Conservation (phyloP, 179 eudicot genomes). For the Silene vulgaris region DNA sequence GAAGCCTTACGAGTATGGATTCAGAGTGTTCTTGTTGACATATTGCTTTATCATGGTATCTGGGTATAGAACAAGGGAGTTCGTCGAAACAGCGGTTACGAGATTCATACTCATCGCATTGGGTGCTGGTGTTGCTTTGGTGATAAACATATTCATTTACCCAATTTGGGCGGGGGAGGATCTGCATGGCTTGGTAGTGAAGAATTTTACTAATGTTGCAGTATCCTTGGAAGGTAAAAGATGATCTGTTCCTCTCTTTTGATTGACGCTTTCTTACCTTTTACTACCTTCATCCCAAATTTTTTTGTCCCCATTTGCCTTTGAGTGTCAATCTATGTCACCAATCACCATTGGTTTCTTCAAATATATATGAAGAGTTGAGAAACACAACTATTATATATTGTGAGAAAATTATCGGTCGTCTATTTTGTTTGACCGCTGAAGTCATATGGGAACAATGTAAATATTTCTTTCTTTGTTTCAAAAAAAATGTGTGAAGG, state of each 20-base stretch:
- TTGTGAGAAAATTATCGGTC: no score
- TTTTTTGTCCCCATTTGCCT: no score
- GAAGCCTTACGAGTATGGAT: conserved; percentile 94
- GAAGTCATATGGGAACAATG: no score
- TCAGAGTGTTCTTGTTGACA: conserved; percentile 77
- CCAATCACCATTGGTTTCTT: no score
- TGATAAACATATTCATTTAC: conserved; percentile 63
- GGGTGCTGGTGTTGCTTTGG: conserved; percentile 73
- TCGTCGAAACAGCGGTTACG: conserved; percentile 59
- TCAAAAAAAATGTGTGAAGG: no score
- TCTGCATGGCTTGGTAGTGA: conserved; percentile 72
- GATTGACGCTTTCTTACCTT: not conserved
- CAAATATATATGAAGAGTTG: no score
- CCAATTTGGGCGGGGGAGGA: conserved; percentile 99
- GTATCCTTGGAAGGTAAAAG: conserved; percentile 75
- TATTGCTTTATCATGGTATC: conserved; percentile 85
- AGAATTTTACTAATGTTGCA: conserved; percentile 75
- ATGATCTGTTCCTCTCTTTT: conserved; percentile 17
- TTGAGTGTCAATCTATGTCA: no score
- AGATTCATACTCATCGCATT: conserved; percentile 75
- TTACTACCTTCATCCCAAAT: not conserved
- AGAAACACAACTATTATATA: no score
- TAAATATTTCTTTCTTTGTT: no score
- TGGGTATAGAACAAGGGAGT: conserved; percentile 63
- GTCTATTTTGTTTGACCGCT: no score